Evolutionary conservation across 805 yeast species (phyloP), one percentile per base, ranked within the genome.

Genomic region (Candida gorgasii): DNA sequence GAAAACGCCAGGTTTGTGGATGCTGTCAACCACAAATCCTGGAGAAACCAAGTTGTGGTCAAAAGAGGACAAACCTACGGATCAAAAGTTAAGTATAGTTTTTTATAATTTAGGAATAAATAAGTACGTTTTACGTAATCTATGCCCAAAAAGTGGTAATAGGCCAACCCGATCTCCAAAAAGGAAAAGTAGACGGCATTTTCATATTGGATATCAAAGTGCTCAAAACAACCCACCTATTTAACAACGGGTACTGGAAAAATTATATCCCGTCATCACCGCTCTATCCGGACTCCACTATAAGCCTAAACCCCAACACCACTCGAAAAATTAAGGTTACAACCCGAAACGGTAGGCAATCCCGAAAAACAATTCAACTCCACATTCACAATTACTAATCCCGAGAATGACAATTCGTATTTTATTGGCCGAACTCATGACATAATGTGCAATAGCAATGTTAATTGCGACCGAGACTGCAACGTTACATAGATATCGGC

Each of bases 1-100:
- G 89, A 82, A 59, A 80, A 85, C 24, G 71, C 78, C 19, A 66
- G 87, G 53, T 80, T 65, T 55, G 69, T 79, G 27, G 71, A 80
- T 57, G 84, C 86, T 7, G 63, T 74, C 26, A 75, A 76, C 54
- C 45, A 53, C 28, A 58, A 63, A 9, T 57, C 69, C 28, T 80
- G 83, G 83, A 59, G 57, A 27, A 49, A 54, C 4, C 76, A 73
- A 62, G 86, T 80, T 14, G 45, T 61, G 26, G 62, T 57, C 49
- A 67, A 60, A 34, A 75, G 72, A 45, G 82, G 79, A 14, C 72
- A 79, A 36, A 56, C 57, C 1, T 82, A 79, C 51, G 86, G 87
- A 11, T 63, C 81, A 6, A 67, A 55, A 37, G 69, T 65, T 23
- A 63, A 53, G 46, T 70, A 66, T 44, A 43, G 43, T 24, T 54